Evolutionary conservation across 768 basidiomycete genomes (phyloP), one percentile per base, ranked within the genome.

Genomic region (Leccinum ochraceum): DNA sequence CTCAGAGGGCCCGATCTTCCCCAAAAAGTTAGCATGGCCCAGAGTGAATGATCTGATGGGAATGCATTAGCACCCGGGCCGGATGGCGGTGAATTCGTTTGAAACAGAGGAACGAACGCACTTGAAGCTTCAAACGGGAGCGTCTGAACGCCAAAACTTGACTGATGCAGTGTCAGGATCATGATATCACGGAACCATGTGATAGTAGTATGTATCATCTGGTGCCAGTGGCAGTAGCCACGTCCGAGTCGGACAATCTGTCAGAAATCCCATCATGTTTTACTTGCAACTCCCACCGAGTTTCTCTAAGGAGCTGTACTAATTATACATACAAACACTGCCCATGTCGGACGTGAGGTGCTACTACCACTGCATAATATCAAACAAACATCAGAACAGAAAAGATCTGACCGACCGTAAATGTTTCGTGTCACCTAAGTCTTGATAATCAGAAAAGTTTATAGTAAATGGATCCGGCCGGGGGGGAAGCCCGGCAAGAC

Each of bases 21-120:
- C 42, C n/a, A n/a, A 17, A 36, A 30, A 53, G 56, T 57, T 37
- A 46, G 46, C 60, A 61, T 57, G 60, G 60, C 9, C 26, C 30
- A 14, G 14, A 51, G n/a, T 17, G 11, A 30, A 30, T 11, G 30
- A 52, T 28, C 20, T 14, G 42, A 30, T 56, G 30, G 55, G 55
- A 32, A 56, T 20, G 4, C n/a, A 44, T 44, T 44, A 10, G 42
- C n/a, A 44, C 42, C 26, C 26, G 24, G 24, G 24, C 24, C n/a
- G 42, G 42, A 44, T n/a, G n/a, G 20, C 44, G 20, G 6, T 13
- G 20, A 11, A 22, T 46, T 46, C 5, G 9, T 13, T 53, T 53
- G 17, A 32, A 53, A 52, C 51, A 52, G 16, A 32, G 8, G 22
- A 51, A 17, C 50, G 30, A 16, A n/a, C 11, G 10, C 50, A 26